phyloP scores from a whole-genome alignment of 106 monocot genomes.

The Posidonia australis region DNA sequence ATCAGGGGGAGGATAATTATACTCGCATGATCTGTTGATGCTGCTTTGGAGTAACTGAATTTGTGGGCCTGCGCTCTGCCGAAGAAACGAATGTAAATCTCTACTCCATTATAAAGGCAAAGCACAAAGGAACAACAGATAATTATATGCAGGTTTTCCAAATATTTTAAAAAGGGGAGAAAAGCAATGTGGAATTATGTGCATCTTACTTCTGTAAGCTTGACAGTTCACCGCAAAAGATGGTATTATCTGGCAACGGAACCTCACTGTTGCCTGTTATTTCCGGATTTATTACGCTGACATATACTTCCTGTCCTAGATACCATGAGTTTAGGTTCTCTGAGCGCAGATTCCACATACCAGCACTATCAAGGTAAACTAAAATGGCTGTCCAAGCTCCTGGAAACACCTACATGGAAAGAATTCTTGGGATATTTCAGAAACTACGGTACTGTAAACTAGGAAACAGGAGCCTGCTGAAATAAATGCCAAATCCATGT shows the following conservation, averaged over 20 bases:
- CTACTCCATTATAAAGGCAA: too few species aligned
- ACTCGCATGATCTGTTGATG: not conserved
- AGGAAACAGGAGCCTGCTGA: too few species aligned
- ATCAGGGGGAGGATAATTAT: not conserved
- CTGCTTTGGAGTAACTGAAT: not conserved
- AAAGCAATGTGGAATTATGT: too few species aligned
- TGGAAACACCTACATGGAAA: slow-evolving; percentile 26
- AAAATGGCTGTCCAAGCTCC: slow-evolving; percentile 96
- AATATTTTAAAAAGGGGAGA: too few species aligned
- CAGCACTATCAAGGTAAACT: slow-evolving; percentile 34
- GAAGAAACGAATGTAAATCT: not conserved
- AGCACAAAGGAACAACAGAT: too few species aligned
- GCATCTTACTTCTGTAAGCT: slow-evolving; percentile 69
- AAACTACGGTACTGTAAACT: too few species aligned
- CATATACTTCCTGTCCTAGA: slow-evolving; percentile 52
- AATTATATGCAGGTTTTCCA: not conserved
- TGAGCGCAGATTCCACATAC: slow-evolving; percentile 82
- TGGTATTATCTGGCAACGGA: slow-evolving; percentile 62
- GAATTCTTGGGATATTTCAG: too few species aligned
- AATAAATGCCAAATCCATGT: too few species aligned
- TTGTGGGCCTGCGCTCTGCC: not conserved
- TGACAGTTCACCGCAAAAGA: slow-evolving; percentile 79
- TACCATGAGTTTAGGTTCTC: slow-evolving; percentile 60
- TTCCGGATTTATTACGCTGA: slow-evolving; percentile 73
- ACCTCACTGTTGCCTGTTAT: slow-evolving; percentile 50